Evolutionary conservation across 2,329 filamentous ascomycete species (phyloP), one percentile per base, ranked within the genome.

Genomic region (Pyricularia sp.): DNA sequence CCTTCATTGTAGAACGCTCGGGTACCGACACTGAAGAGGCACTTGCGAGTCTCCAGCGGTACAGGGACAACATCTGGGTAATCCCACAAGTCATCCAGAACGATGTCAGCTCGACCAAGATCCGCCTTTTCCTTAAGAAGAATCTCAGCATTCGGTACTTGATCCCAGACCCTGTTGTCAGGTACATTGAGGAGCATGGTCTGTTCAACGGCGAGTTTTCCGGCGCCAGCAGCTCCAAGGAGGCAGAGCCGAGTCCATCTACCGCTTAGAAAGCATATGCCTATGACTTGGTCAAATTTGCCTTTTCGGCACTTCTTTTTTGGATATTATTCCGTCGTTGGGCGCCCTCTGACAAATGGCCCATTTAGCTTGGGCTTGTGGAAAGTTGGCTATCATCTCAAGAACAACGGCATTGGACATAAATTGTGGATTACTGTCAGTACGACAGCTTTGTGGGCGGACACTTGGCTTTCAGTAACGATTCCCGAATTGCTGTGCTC

Each of bases 11-110:
- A n/a, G 92, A 97, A 83, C 88, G 94, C 70, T 90, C 89, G 59
- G 94, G 93, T 63, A 97, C 93, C 26, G 92, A 97, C 75, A 91
- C 96, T 66, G 92, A 97, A 71, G 92, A 96, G 76, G 93, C 94
- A 1, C 84, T 97, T 64, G 89, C 90, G n/a, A 90, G 88, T 64
- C 82, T 97, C 65, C 90, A 93, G 76, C 86, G 88, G 70, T 97
- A 91, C 87, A 90, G 92, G 75, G 88, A 93, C 74, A 95, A 97
- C 73, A 89, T 97, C 71, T 90, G 92, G 75, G 91, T 97, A 68
- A 94, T 97, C 71, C 91, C 92, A 69, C 92, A 97, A 78, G 86
- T 97, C 67, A 94, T 97, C 66, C 89, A 92, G 72, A 95, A 95
- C 78, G 91, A 95, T 74, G 90, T 95, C 70, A 92, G 88, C 73